These are phyloP conservation scores for Vaccinium myrtillus DNA, from an alignment of 148 eudicot genomes.

Conservation along the genomic window DNA sequence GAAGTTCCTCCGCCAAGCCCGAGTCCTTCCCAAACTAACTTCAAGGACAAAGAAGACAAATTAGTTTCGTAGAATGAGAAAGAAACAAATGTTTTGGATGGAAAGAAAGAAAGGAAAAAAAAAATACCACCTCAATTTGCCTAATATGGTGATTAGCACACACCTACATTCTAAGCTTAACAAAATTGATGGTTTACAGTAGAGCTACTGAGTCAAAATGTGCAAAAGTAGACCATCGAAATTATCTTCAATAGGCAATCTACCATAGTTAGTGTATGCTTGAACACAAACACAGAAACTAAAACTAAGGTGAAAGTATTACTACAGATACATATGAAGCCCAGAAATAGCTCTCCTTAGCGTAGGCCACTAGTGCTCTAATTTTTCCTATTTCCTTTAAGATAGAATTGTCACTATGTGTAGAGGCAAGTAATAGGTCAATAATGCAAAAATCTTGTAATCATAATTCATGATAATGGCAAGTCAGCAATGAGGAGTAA, in stretches of 20 bases:
- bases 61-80: background rate
- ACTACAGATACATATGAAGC: background rate
- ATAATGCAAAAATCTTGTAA: background rate
- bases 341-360: background rate
- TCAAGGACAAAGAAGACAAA: conserved; percentile 20
- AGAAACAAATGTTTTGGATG: background rate
- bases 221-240: background rate
- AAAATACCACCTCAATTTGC: background rate
- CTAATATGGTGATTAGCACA: background rate
- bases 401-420: background rate
- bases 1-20: conserved; percentile 66
- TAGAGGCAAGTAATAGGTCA: background rate
- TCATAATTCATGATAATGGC: background rate
- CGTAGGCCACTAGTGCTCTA: background rate
- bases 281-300: background rate
- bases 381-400: background rate
- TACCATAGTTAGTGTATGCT: background rate
- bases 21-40: conserved; percentile 81
- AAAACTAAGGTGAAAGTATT: background rate
- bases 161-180: background rate
- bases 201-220: background rate
- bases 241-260: background rate
- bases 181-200: background rate
- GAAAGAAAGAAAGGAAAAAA: background rate
- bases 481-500: background rate